Evolutionary conservation across 352 stramenopile species (phyloP).

Genomic region (Phytophthora litchii): DNA sequence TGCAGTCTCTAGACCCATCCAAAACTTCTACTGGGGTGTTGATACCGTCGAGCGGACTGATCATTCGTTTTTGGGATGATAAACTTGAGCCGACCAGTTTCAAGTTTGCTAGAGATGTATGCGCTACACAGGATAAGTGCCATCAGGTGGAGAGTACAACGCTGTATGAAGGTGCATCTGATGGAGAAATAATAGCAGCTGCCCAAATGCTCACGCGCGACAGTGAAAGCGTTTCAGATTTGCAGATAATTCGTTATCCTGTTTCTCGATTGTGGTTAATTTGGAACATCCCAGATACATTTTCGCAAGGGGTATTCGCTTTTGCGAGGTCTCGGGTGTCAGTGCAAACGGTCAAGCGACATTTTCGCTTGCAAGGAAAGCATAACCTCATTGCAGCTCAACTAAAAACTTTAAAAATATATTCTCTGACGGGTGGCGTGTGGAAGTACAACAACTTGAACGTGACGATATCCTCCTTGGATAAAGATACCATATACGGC

Average conservation of each 20-base stretch:
- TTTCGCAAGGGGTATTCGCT: conserved; percentile 5
- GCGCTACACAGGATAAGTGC: conserved; percentile 2
- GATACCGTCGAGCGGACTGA: conserved; percentile 10
- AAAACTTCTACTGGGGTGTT: conserved; percentile 1
- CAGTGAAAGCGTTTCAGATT: conserved; percentile 13
- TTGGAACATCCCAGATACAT: conserved; percentile 24
- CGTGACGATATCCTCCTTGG: conserved; percentile 2
- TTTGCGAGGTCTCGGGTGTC: conserved; percentile 1
- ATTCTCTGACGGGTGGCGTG: conserved; percentile 19
- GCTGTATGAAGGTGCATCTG: conserved; percentile 16
- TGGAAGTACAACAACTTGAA: conserved; percentile 19
- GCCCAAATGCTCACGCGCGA: conserved; percentile 12
- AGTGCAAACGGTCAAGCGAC: conserved; percentile 11
- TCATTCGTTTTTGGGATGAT: conserved; percentile 14
- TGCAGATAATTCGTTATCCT: conserved; percentile 21
- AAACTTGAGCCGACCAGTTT: conserved; percentile 6
- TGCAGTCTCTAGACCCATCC: background rate
- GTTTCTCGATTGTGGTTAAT: conserved; percentile 24
- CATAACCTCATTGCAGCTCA: conserved; percentile 5
- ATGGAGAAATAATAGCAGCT: conserved; percentile 15
- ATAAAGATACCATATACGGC: background rate
- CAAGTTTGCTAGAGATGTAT: conserved; percentile 15
- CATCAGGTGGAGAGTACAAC: conserved; percentile 9
- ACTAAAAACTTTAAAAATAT: conserved; percentile 15
- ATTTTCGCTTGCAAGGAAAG: conserved; percentile 17